Evolutionary conservation across 2,329 filamentous ascomycete genomes (phyloP).

Genomic region (Pseudocercospora macadamiae): DNA sequence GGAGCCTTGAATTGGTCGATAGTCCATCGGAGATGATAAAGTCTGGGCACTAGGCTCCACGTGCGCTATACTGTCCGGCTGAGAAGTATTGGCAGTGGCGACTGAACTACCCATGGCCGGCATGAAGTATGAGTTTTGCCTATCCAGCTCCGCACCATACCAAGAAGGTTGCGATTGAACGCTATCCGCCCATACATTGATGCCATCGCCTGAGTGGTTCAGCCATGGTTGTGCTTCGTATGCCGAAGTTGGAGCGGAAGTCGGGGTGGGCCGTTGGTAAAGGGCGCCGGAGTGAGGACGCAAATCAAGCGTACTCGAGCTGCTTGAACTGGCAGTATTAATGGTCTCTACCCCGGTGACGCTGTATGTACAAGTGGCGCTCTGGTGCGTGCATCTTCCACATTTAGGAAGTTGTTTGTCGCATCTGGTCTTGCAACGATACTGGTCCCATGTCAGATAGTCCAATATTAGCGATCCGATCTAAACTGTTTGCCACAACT

Average conservation of each 20-base stretch:
- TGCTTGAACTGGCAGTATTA: not conserved
- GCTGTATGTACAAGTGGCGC: slow-evolving; percentile 1
- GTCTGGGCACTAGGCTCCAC: not conserved
- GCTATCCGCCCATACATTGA: not conserved
- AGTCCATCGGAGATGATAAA: not conserved
- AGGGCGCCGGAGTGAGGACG: not conserved
- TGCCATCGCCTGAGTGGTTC: not conserved
- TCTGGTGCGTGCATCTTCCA: not conserved
- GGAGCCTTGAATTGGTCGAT: not conserved
- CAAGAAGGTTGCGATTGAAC: not conserved
- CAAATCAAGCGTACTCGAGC: not conserved
- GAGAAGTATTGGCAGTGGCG: not conserved
- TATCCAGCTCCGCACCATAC: not conserved
- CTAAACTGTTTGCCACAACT: slow-evolving; percentile 3
- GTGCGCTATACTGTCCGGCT: not conserved
- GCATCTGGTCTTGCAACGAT: slow-evolving; percentile 6
- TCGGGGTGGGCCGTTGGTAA: not conserved
- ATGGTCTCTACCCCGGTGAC: not conserved
- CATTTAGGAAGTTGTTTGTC: not conserved
- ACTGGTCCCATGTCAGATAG: not conserved
- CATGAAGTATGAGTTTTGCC: not conserved
- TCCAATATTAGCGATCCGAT: not conserved
- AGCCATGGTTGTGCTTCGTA: not conserved
- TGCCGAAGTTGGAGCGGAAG: not conserved
- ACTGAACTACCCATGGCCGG: not conserved